Evolutionary conservation across 495 filamentous ascomycete species (phyloP), one percentile per base, ranked within the genome.

Genomic region (Cudoniella acicularis): DNA sequence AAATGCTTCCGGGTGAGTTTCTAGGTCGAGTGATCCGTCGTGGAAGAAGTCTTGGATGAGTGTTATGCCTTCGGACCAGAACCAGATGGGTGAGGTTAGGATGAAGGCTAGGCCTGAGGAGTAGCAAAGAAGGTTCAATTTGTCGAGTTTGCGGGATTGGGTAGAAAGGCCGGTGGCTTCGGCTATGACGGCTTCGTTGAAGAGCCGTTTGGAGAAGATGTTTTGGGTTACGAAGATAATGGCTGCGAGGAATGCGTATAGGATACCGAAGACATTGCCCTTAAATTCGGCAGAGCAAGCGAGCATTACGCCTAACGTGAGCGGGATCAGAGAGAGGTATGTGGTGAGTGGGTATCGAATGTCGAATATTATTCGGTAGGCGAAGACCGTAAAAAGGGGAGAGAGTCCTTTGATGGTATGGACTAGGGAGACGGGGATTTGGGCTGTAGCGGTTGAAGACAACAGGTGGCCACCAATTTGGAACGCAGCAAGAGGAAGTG

Each of bases 371-470:
- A 94, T 70, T 13, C 95, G 87, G 72, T 98, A 98, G 30, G 95
- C 94, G 16, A 96, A 70, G 53, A 99, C 94, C 0, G 94, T 98
- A 68, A 98, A 93, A 23, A 99, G 80, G 1, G 94, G 94, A 1
- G 95, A 98, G 46, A 99, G 87, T n/a, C 94, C 95, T 75, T 99
- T 99, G 70, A 99, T 97, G 1, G 95, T 98, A 73, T 99, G 94
- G 17, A 99, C 94, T 42, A 99, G 79, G 20, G 93, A 96, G 9
- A 99, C 94, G 3, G 95, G 92, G 42, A 98, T 98, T 61, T 92
- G 89, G 45, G 89, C 85, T 50, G 91, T 99, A 13, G 94, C 92
- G 66, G 91, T 96, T 8, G 92, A 95, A 66, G 86, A 93, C 10
- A 96, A 77, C 45, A 99, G 90, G 72, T 98, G 95, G 16, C 95